These are phyloP conservation scores for Phytophthora macrochlamydospora DNA, from an alignment of 352 stramenopile species.

Conservation along the genomic window DNA sequence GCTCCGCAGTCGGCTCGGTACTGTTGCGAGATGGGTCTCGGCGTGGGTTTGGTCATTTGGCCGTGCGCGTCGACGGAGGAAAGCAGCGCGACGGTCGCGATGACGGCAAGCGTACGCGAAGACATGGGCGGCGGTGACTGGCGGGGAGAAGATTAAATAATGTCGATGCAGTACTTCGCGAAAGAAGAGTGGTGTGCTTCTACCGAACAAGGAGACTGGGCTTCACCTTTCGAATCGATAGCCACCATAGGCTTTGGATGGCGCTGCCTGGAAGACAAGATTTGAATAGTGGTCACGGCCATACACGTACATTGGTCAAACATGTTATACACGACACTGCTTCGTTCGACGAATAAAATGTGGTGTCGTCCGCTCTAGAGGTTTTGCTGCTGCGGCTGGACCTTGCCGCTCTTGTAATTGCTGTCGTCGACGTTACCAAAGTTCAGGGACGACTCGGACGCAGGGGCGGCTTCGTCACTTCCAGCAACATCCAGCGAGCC, in stretches of 20 bases:
- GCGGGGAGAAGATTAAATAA: too few relatives aligned
- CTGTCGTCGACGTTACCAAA: conserved; percentile 3
- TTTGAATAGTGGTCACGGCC: too few relatives aligned
- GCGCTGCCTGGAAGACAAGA: too few relatives aligned
- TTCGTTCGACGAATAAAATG: background rate
- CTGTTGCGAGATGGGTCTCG: conserved; percentile 35
- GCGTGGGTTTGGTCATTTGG: conserved; percentile 37
- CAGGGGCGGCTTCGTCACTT: background rate
- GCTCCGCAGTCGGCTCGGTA: conserved; percentile 49
- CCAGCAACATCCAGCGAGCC: conserved; percentile 10
- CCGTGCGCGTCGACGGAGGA: conserved; percentile 29
- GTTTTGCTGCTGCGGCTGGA: background rate
- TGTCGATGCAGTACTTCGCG: too few relatives aligned
- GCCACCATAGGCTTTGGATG: too few relatives aligned
- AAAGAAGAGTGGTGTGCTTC: too few relatives aligned
- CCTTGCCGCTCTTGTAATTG: conserved; percentile 3
- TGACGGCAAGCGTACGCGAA: conserved; percentile 2
- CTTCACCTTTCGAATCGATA: too few relatives aligned
- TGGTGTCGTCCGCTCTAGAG: background rate
- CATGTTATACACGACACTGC: background rate
- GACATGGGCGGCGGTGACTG: background rate
- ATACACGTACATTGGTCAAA: background rate
- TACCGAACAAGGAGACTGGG: too few relatives aligned
- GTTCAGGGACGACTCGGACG: conserved; percentile 1
- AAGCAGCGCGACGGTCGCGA: conserved; percentile 11